Evolutionary conservation across 179 eudicot species (phyloP).

Genomic region (Patellifolia procumbens): DNA sequence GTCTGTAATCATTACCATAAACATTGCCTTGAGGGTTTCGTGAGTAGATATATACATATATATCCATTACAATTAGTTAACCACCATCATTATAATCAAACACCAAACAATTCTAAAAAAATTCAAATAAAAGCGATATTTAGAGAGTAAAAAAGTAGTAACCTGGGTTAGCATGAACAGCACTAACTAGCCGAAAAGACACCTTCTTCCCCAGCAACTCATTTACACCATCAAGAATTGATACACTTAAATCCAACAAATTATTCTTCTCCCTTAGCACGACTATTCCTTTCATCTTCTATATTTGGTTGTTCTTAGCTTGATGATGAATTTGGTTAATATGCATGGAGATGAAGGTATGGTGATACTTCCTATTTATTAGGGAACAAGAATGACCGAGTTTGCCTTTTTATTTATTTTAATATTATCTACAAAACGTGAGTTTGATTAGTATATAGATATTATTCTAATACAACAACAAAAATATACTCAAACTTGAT

Average conservation of each 20-base stretch:
- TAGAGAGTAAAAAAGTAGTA: not conserved
- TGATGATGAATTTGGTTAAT: too few relatives aligned
- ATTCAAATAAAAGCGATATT: too few relatives aligned
- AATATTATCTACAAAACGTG: not conserved
- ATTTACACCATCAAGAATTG: slow-evolving; percentile 38
- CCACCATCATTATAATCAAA: too few relatives aligned
- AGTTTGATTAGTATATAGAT: not conserved
- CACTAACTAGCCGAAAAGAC: slow-evolving; percentile 46
- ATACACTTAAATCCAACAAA: slow-evolving; percentile 28
- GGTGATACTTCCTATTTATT: too few relatives aligned
- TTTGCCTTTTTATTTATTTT: not conserved
- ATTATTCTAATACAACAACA: too few relatives aligned
- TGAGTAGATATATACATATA: too few relatives aligned
- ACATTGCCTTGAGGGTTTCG: too few relatives aligned
- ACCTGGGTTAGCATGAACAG: slow-evolving; percentile 34
- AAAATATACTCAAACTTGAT: too few relatives aligned
- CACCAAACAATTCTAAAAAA: too few relatives aligned
- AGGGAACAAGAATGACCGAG: not conserved
- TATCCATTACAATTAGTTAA: too few relatives aligned
- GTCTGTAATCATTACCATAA: too few relatives aligned
- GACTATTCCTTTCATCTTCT: slow-evolving; percentile 35
- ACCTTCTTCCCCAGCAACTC: slow-evolving; percentile 42
- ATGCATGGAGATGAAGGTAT: not conserved
- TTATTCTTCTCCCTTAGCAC: slow-evolving; percentile 50
- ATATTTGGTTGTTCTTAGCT: too few relatives aligned